Percentiles rank a stretch among this genome's conserved stretches.
phyloP scores from a whole-genome alignment of 2,329 filamentous ascomycete species.

The Pseudocercospora vitis region DNA sequence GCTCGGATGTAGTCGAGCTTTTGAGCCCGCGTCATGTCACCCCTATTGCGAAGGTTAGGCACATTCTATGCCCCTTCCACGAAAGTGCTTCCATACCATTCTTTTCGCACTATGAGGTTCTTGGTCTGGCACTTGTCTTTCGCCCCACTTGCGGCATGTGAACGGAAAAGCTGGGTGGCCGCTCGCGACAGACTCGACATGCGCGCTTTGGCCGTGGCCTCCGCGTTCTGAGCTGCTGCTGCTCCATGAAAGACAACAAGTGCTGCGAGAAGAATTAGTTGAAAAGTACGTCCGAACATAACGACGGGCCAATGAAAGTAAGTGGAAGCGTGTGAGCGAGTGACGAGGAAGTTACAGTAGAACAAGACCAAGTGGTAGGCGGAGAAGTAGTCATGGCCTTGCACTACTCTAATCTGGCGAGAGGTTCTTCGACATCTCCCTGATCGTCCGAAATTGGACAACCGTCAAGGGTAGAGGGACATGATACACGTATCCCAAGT shows the following conservation, averaged over 20 bases:
- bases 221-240: background rate
- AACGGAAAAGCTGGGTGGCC: background rate
- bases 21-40: slow-evolving; percentile 26
- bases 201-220: background rate
- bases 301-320: background rate
- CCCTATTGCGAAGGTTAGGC: slow-evolving; percentile 11
- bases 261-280: slow-evolving; percentile 1
- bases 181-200: background rate
- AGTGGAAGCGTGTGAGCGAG: background rate
- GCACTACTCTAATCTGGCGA: background rate
- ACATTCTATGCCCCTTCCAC: background rate
- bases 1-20: slow-evolving; percentile 32
- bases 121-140: slow-evolving; percentile 26
- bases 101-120: slow-evolving; percentile 28
- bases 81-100: slow-evolving; percentile 27
- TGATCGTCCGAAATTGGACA: background rate
- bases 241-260: slow-evolving; percentile 2
- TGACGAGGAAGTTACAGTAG: background rate
- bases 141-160: slow-evolving; percentile 2
- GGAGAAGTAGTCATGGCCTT: background rate
- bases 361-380: background rate
- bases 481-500: background rate
- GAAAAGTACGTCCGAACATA: slow-evolving; percentile 1
- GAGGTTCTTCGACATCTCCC: background rate
- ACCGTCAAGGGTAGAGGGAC: background rate